Percentiles rank a stretch among this genome's conserved stretches.
These are phyloP conservation scores for Erigeron philadelphicus DNA, from an alignment of 140 eudicot species.

Conservation along the genomic window DNA sequence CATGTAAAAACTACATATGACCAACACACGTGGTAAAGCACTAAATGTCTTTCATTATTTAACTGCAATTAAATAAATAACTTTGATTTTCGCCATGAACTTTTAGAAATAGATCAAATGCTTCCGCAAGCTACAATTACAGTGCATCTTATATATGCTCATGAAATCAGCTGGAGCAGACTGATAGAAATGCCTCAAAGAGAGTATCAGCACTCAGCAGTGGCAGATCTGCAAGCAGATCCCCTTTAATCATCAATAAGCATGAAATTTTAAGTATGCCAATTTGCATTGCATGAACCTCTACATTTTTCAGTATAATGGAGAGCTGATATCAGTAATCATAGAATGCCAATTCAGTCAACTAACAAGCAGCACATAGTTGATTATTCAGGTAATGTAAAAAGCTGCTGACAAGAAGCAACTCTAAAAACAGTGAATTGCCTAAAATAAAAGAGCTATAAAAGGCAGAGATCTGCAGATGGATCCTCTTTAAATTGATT, in stretches of 20 bases:
- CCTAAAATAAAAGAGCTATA: not conserved
- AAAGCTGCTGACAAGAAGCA: slow-evolving; percentile 19
- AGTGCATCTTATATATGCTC: not conserved
- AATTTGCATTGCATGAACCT: slow-evolving; percentile 13
- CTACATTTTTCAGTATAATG: slow-evolving; percentile 13
- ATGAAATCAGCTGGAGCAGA: not conserved
- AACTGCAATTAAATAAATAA: not conserved
- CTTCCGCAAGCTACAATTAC: slow-evolving; percentile 4
- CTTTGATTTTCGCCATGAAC: not conserved
- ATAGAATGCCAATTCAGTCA: slow-evolving; percentile 8
- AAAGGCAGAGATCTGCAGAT: not conserved
- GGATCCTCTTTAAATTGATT: slow-evolving; percentile 4
- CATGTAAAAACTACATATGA: not conserved
- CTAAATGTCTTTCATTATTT: not conserved
- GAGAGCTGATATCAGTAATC: not conserved
- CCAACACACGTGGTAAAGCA: not conserved
- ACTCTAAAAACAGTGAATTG: slow-evolving; percentile 4
- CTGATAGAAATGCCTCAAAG: not conserved
- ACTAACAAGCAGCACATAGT: slow-evolving; percentile 12
- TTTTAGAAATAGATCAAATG: not conserved
- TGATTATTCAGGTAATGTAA: not conserved
- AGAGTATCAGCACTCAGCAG: slow-evolving; percentile 16
- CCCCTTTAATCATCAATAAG: slow-evolving; percentile 5
- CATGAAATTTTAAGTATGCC: slow-evolving; percentile 3
- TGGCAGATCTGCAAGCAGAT: slow-evolving; percentile 20